Percentiles rank a stretch among this genome's conserved stretches.
phyloP scores from a whole-genome alignment of 208 protist species.

The Crithidia thermophila region DNA sequence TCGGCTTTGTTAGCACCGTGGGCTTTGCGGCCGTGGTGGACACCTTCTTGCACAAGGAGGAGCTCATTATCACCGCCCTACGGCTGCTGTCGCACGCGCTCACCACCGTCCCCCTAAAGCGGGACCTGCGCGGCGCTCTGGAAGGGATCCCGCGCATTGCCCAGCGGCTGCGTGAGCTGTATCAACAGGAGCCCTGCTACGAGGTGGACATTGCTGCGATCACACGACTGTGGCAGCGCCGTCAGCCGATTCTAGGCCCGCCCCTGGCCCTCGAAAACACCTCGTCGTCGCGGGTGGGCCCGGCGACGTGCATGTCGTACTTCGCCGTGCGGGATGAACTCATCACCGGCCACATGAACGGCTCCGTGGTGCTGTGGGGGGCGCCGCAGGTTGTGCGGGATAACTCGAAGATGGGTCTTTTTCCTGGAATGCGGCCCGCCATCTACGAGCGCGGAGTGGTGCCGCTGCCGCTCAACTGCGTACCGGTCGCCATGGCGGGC shows the following conservation, averaged over 20 bases:
- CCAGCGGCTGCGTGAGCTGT: slow-evolving; percentile 46
- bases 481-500: slow-evolving; percentile 63
- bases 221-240: slow-evolving; percentile 43
- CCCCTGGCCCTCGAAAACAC: slow-evolving; percentile 15
- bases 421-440: slow-evolving; percentile 13
- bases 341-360: slow-evolving; percentile 63
- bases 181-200: slow-evolving; percentile 43
- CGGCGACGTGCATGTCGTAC: slow-evolving; percentile 72
- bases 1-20: slow-evolving; percentile 56
- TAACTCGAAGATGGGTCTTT: slow-evolving; percentile 8
- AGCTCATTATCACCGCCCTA: slow-evolving; percentile 48
- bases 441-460: slow-evolving; percentile 26
- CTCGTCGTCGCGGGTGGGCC: background rate
- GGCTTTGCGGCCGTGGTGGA: slow-evolving; percentile 62
- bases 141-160: slow-evolving; percentile 28
- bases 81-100: slow-evolving; percentile 22
- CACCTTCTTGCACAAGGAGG: slow-evolving; percentile 45
- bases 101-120: background rate
- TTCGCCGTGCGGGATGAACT: slow-evolving; percentile 76
- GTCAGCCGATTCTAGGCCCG: slow-evolving; percentile 4
- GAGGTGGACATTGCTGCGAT: slow-evolving; percentile 75
- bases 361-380: slow-evolving; percentile 72
- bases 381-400: slow-evolving; percentile 38
- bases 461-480: slow-evolving; percentile 47
- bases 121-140: slow-evolving; percentile 39